Evolutionary conservation across 768 basidiomycete species (phyloP).

Genomic region (Phanerochaete carnosa): DNA sequence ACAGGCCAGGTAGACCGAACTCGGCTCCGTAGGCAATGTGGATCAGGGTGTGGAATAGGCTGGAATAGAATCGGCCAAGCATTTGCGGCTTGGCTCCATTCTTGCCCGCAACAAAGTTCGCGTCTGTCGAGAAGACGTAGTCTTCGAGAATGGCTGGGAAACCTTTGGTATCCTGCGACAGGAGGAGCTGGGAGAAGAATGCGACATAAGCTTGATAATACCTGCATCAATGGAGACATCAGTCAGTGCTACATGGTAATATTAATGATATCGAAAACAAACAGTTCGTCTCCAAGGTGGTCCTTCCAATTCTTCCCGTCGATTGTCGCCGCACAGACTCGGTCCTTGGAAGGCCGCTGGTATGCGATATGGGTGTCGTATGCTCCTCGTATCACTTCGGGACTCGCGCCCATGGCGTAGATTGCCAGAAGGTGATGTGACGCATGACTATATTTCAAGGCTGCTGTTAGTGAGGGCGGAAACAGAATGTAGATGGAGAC

Average conservation of each 20-base stretch:
- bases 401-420: slow-evolving; percentile 56
- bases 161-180: slow-evolving; percentile 34
- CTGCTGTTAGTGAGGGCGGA: slow-evolving; percentile 9
- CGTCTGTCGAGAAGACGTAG: slow-evolving; percentile 49
- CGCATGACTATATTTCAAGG: slow-evolving; percentile 39
- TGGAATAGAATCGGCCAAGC: slow-evolving; percentile 55
- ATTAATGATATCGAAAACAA: slow-evolving; percentile 16
- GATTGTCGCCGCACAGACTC: slow-evolving; percentile 27
- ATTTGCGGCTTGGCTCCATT: slow-evolving; percentile 39
- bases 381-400: slow-evolving; percentile 37
- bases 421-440: slow-evolving; percentile 57
- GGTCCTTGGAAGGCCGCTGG: slow-evolving; percentile 41
- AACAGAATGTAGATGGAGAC: too few species aligned
- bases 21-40: slow-evolving; percentile 62
- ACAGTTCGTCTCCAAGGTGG: slow-evolving; percentile 59
- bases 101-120: slow-evolving; percentile 17
- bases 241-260: not conserved
- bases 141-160: slow-evolving; percentile 46
- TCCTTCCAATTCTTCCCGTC: slow-evolving; percentile 45
- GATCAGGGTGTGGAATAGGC: slow-evolving; percentile 63
- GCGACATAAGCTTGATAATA: slow-evolving; percentile 59
- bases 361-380: slow-evolving; percentile 39
- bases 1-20: slow-evolving; percentile 54
- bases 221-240: slow-evolving; percentile 28
- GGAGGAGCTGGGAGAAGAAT: slow-evolving; percentile 46